Evolutionary conservation across 768 basidiomycete species (phyloP), one percentile per base, ranked within the genome.

Genomic region (Pisolithus microcarpus): DNA sequence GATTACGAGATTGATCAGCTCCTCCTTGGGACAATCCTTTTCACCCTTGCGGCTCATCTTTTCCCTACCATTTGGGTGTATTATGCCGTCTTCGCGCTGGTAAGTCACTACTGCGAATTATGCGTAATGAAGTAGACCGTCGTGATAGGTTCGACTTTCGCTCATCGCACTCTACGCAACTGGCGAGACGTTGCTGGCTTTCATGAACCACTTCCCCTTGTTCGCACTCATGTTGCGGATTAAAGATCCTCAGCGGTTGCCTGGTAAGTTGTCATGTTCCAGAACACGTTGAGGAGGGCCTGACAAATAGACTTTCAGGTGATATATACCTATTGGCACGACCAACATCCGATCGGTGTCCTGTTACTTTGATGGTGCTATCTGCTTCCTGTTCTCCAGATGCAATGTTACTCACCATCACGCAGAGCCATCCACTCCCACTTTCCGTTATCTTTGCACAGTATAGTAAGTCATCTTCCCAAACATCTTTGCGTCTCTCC

Each of bases 1-100:
- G 79, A 85, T 50, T 98, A 96, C 59, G 89, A 92, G 48, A 75
- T 93, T 23, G 95, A 98, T 65, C 92, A 97, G 62, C 78, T 98
- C 2, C 73, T 98, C n/a, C 85, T 97, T 34, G 95, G 95, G 5
- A 94, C 96, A 0, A 83, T 91, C 49, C 70, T 94, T 46, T 90
- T 93, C 72, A 88, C 90, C 0, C 74, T 91, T 16, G 68, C 90
- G 11, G 79, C 85, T 7, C 87, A 94, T 64, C 69, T 93, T 11
- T 80, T 87, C 59, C 87, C 95, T 2, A 97, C 95, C 0, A 80
- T 94, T 4, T 59, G 89, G 30, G 86, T 84, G 0, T 99, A 96
- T 65, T 91, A 96, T 57, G 68, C 80, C 0, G 70, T 94, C 4
- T 97, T 97, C 56, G 85, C 85, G 7, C 56, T 72, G 63, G 91